A percentile compares a stretch with the other conserved stretches of the same genome.
Evolutionary conservation across 306 rosid species (phyloP).

Genomic region (Rosa lucieae): DNA sequence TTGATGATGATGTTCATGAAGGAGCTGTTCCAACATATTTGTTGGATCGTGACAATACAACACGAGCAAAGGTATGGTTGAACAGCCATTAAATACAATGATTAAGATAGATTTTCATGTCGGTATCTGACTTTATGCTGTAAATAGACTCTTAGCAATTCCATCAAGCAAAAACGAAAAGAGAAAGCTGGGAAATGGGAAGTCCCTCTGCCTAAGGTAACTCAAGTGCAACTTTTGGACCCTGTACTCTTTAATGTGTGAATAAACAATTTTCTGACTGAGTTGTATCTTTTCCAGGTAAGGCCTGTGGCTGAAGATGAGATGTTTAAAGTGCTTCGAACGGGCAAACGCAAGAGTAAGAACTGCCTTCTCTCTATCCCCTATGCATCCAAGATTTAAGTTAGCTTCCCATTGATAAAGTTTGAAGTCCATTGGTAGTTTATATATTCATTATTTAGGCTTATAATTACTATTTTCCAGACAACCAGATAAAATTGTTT

Average conservation of each 20-base stretch:
- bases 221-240: not conserved
- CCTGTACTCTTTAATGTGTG: not conserved
- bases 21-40: conserved; percentile 86
- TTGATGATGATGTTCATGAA: conserved; percentile 77
- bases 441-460: not conserved
- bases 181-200: conserved; percentile 99
- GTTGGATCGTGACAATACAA: conserved; percentile 82
- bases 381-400: not conserved
- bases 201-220: conserved; percentile 95
- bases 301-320: conserved; percentile 97
- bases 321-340: conserved; percentile 85
- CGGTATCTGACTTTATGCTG: conserved; percentile 21
- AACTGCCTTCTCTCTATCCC: not conserved
- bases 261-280: not conserved
- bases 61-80: conserved; percentile 66
- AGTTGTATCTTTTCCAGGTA: conserved; percentile 48
- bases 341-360: conserved; percentile 92
- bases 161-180: conserved; percentile 90
- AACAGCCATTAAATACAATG: not conserved
- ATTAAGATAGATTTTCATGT: not conserved
- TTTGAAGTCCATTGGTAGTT: not conserved
- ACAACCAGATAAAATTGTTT: not conserved
- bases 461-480: not conserved
- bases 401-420: not conserved
- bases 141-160: conserved; percentile 79